Evolutionary conservation across 1,284 basidiomycete species (phyloP), one percentile per base, ranked within the genome.

Genomic region (Melampsora larici-populina): DNA sequence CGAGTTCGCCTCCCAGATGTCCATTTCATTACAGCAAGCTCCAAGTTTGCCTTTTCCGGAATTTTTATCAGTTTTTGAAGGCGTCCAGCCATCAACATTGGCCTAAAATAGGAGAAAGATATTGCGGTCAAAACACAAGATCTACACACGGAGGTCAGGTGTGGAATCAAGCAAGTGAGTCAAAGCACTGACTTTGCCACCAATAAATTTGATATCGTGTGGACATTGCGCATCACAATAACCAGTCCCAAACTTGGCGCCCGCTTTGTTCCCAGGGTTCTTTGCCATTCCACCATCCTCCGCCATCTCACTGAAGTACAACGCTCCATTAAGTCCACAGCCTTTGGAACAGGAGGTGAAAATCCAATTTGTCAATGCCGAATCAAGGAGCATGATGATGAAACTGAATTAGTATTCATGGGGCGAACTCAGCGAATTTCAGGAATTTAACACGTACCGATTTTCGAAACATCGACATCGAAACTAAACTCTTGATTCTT

Each of bases 141-240:
- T 72, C n/a, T 40, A 21, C 8, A 0, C 26, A 2, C n/a, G n/a
- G n/a, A n/a, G n/a, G n/a, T n/a, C n/a, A n/a, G n/a, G n/a, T 60
- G 40, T 48, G 8, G 18, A 40, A 65, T 4, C 18, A 33, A 21
- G 9, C 18, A 58, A 48, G n/a, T 4, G 36, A 69, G 2, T 49
- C 31, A 40, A 13, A 64, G 18, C 33, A 79, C 84, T 76, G 80
- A 87, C 87, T 84, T 84, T 81, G 79, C 88, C 87, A 82, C 86
- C 85, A 81, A 88, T 87, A 82, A 87, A 88, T 82, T 88, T 88
- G 82, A 88, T 84, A 79, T 88, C 87, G 21, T 86, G 85, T 24
- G 84, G 83, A 79, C 84, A 84, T 80, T 83, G 83, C 26, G 83
- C 82, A 79, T 84, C 83, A 77, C 84, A 84, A 81, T 84, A 84